Conservation (phyloP, 257 asterid species). For the Nicotiana paniculata region DNA sequence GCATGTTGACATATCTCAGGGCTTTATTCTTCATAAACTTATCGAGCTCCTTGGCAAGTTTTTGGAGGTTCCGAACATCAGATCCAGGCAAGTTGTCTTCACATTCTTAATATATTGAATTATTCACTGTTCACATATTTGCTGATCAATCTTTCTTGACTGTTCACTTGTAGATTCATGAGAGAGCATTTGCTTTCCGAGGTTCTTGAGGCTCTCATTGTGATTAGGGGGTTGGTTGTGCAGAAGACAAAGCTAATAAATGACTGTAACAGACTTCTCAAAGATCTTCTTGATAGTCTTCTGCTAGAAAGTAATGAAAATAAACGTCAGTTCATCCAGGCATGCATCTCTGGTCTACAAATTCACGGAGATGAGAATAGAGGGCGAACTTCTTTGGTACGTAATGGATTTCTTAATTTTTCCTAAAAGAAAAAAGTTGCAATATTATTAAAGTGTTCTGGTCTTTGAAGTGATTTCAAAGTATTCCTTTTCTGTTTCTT, state of each 20-base stretch:
- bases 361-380: constrained; percentile 75
- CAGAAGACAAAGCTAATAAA: constrained; percentile 94
- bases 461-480: not conserved
- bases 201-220: constrained; percentile 96
- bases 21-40: constrained; percentile 95
- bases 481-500: not conserved
- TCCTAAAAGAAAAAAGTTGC: not conserved
- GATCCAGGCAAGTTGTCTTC: constrained; percentile 61
- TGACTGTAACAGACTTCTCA: constrained; percentile 86
- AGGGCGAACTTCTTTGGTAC: constrained; percentile 89
- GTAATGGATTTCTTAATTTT: constrained; percentile 15
- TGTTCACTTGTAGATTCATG: constrained; percentile 70
- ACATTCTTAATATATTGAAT: not conserved
- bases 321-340: constrained; percentile 90
- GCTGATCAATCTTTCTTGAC: not conserved
- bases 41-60: constrained; percentile 96
- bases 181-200: constrained; percentile 79
- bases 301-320: constrained; percentile 91
- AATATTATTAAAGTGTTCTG: not conserved
- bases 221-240: constrained; percentile 89
- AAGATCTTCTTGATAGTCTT: constrained; percentile 92
- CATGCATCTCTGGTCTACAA: constrained; percentile 94
- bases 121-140: constrained; percentile 5
- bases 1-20: constrained; percentile 95
- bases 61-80: constrained; percentile 89